phyloP scores from a whole-genome alignment of 345 rosid genomes.

The Rhizophora apiculata region DNA sequence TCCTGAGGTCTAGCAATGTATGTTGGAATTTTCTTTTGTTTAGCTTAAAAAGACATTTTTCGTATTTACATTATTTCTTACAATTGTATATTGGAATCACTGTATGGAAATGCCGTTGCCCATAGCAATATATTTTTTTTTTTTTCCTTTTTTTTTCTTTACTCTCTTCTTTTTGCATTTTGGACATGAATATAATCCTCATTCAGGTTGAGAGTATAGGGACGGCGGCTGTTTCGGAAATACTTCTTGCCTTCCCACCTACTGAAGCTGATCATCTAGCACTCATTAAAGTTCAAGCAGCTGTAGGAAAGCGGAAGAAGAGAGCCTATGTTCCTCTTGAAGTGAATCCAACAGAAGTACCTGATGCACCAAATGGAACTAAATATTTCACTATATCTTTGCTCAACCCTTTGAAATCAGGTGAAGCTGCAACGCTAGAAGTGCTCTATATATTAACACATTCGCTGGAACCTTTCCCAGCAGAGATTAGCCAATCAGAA shows the following conservation, averaged over 20 bases:
- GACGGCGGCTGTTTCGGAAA: slow-evolving; percentile 52
- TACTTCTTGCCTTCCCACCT: slow-evolving; percentile 87
- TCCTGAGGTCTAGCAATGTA: no score
- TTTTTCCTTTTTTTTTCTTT: neutral
- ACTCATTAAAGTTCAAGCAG: slow-evolving; percentile 65
- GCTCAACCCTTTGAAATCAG: slow-evolving; percentile 52
- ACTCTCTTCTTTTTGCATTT: neutral
- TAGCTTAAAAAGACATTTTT: neutral
- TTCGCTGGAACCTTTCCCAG: slow-evolving; percentile 86
- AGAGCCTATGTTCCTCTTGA: slow-evolving; percentile 54
- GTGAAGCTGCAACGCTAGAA: slow-evolving; percentile 71
- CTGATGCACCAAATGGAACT: slow-evolving; percentile 70
- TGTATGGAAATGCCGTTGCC: no score
- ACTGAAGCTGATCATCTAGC: slow-evolving; percentile 66
- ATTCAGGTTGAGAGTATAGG: slow-evolving; percentile 80
- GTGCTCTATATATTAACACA: slow-evolving; percentile 77
- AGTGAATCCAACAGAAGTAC: slow-evolving; percentile 58
- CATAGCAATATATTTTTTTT: no score
- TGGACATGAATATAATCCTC: slow-evolving; percentile 10
- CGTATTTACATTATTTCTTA: neutral
- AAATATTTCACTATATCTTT: slow-evolving; percentile 54
- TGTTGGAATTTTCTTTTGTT: no score
- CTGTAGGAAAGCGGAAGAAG: slow-evolving; percentile 80
- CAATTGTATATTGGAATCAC: no score
- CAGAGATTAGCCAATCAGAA: slow-evolving; percentile 89